phyloP scores from a whole-genome alignment of 1,284 basidiomycete species.

The Cutaneotrichosporon cyanovorans region DNA sequence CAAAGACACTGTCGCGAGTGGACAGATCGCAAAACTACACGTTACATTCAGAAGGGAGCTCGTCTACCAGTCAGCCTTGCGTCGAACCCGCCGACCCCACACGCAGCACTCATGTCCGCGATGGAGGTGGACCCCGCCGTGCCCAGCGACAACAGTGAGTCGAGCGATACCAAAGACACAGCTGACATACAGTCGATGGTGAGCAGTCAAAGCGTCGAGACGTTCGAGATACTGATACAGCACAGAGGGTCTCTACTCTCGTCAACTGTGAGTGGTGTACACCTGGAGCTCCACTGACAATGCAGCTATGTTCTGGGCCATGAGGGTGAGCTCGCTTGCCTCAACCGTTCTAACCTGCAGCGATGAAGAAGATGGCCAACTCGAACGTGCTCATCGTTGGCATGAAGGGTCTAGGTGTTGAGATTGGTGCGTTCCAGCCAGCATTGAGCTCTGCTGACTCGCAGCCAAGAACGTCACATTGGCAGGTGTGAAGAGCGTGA shows the following conservation, averaged over 20 bases:
- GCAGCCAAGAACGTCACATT: constrained; percentile 94
- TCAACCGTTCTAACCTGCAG: constrained; percentile 47
- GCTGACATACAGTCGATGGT: constrained; percentile 35
- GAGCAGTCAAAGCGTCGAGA: constrained; percentile 8
- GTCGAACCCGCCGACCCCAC: background rate
- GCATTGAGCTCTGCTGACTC: background rate
- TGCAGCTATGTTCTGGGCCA: constrained; percentile 87
- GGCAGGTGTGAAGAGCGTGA: constrained; percentile 97
- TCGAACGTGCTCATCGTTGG: constrained; percentile 95
- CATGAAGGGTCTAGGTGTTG: constrained; percentile 85
- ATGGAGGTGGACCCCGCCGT: constrained; percentile 41
- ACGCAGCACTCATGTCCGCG: constrained; percentile 27
- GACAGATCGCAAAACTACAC: no score
- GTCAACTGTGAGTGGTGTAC: constrained; percentile 62
- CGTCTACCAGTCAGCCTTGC: no score
- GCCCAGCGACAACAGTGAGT: constrained; percentile 33
- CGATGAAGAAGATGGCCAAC: constrained; percentile 98
- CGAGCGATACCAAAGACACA: background rate
- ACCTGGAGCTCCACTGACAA: background rate
- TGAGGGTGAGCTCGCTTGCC: constrained; percentile 61
- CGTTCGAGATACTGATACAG: constrained; percentile 1
- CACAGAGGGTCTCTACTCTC: constrained; percentile 81
- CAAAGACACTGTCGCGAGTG: no score
- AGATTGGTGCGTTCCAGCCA: constrained; percentile 63
- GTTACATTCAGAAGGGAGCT: no score